Evolutionary conservation across 139 green algal species (phyloP).

Genomic region (Coelastrella sp.): DNA sequence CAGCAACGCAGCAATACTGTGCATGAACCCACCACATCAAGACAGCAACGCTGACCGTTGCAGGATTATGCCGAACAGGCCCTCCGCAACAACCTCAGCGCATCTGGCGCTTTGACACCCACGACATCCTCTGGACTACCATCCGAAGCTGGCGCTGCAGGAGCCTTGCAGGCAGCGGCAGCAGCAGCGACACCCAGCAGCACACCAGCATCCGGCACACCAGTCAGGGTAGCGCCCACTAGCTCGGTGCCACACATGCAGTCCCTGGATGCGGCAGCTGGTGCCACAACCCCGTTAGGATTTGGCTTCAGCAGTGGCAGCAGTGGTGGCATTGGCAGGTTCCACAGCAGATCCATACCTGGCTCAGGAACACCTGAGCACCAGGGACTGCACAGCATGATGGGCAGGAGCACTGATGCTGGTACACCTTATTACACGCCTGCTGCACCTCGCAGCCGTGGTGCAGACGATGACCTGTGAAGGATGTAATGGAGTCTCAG

Average conservation of each 20-base stretch:
- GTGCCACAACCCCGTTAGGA: not conserved
- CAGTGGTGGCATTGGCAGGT: not conserved
- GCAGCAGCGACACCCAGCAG: not conserved
- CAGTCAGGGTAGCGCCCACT: not conserved
- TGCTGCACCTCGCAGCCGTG: not conserved
- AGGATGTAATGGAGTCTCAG: too few species aligned
- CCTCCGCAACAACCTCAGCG: conserved; percentile 26
- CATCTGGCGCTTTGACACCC: not conserved
- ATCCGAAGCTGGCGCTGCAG: too few species aligned
- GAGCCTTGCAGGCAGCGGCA: not conserved
- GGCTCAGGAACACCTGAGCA: not conserved
- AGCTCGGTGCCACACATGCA: not conserved
- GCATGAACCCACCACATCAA: conserved; percentile 16
- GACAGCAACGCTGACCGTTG: conserved; percentile 22
- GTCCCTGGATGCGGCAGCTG: not conserved
- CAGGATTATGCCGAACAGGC: conserved; percentile 46
- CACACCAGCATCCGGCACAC: not conserved
- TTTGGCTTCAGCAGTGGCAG: not conserved
- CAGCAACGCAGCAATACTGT: not conserved
- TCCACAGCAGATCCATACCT: not conserved
- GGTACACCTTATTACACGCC: conserved; percentile 25
- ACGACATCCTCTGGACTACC: too few species aligned
- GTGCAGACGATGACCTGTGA: not conserved
- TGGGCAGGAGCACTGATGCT: not conserved
- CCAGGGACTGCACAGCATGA: not conserved